These are phyloP conservation scores for Macaranga tanarius DNA, from an alignment of 441 rosid genomes.

Conservation along the genomic window DNA sequence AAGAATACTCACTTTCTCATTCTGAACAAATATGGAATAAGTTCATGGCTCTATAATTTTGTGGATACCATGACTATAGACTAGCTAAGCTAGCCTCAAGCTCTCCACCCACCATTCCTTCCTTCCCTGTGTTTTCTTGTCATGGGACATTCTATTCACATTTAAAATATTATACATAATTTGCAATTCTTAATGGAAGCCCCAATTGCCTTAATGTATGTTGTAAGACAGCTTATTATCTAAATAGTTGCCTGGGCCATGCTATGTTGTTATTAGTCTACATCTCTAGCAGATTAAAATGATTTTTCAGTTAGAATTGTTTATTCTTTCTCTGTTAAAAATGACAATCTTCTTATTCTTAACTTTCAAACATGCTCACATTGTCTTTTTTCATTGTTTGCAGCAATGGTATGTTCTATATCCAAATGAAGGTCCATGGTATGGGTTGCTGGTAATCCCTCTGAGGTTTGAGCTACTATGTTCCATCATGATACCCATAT, in stretches of 20 bases:
- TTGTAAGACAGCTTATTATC: not conserved
- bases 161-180: not conserved
- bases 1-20: not conserved
- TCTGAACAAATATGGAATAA: not conserved
- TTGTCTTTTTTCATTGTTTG: constrained; percentile 31
- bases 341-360: constrained; percentile 9
- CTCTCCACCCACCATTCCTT: too few species aligned
- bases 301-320: not conserved
- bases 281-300: not conserved
- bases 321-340: not conserved
- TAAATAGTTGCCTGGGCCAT: constrained; percentile 1
- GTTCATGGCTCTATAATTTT: not conserved
- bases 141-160: not conserved
- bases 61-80: not conserved
- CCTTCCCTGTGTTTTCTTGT: not conserved
- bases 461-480: constrained; percentile 98
- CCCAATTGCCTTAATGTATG: not conserved
- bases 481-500: constrained; percentile 99
- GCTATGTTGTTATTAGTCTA: not conserved
- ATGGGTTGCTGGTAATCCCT: constrained; percentile 89
- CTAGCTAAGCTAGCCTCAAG: too few species aligned
- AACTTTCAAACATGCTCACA: not conserved
- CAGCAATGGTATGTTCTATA: constrained; percentile 98
- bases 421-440: constrained; percentile 96
- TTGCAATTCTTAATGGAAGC: not conserved